Conservation (phyloP, 2,329 filamentous ascomycete genomes). For the Colletotrichum plurivorum region DNA sequence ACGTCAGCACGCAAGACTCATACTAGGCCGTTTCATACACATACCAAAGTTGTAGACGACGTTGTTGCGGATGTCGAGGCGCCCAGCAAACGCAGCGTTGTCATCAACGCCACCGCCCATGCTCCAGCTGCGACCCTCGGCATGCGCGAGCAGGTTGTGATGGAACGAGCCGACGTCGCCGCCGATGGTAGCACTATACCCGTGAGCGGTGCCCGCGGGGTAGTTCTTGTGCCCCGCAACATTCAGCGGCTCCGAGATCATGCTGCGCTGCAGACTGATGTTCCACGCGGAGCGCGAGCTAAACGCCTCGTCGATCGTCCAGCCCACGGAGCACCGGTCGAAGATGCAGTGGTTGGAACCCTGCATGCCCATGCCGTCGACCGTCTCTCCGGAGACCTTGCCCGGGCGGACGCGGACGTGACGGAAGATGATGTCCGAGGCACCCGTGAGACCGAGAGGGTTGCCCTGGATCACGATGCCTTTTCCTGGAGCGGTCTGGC, state of each 20-base stretch:
- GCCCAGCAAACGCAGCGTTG: conserved; percentile 48
- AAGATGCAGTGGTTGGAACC: conserved; percentile 52
- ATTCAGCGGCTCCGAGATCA: conserved; percentile 54
- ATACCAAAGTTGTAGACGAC: conserved; percentile 53
- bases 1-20: no score
- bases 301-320: conserved; percentile 52
- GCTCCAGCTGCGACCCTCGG: conserved; percentile 52
- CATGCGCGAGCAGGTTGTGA: conserved; percentile 51
- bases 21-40: neutral
- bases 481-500: conserved; percentile 64
- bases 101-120: conserved; percentile 50
- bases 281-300: conserved; percentile 51
- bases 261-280: conserved; percentile 52
- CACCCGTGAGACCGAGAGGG: conserved; percentile 50
- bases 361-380: conserved; percentile 53
- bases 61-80: conserved; percentile 52
- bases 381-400: conserved; percentile 47
- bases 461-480: conserved; percentile 51
- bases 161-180: conserved; percentile 53
- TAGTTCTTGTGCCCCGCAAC: conserved; percentile 55
- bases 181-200: conserved; percentile 47
- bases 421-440: conserved; percentile 46
- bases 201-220: conserved; percentile 48
- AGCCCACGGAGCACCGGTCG: conserved; percentile 52
- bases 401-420: conserved; percentile 49